These are phyloP conservation scores for Diaporthe citrichinensis DNA, from an alignment of 2,329 filamentous ascomycete species.

Conservation along the genomic window DNA sequence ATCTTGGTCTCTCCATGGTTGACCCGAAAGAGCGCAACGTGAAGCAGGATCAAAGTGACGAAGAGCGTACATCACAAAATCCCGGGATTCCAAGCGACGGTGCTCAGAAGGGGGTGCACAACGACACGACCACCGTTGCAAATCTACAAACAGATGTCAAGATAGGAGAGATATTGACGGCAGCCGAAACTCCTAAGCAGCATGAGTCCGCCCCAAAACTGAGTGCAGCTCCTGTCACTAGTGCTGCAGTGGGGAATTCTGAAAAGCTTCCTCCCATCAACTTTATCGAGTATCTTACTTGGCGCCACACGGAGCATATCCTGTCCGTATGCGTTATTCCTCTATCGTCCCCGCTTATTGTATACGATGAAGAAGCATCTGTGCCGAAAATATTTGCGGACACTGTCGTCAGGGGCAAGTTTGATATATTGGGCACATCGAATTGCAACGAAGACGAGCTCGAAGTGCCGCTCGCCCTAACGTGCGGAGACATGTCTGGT, in stretches of 20 bases:
- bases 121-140: accelerated
- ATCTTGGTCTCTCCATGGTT: neutral
- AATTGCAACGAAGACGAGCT: neutral
- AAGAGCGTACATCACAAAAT: neutral
- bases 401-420: too few relatives aligned
- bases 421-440: neutral
- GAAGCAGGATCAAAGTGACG: neutral
- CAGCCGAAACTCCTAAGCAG: neutral
- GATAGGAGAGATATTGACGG: neutral
- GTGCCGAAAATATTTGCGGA: too few relatives aligned
- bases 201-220: too few relatives aligned
- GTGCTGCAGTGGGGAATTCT: too few relatives aligned
- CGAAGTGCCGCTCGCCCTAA: neutral
- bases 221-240: too few relatives aligned
- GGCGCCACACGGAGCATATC: constrained; percentile 38
- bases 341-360: neutral
- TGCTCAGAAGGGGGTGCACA: neutral
- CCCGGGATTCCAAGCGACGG: neutral
- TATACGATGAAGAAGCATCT: too few relatives aligned
- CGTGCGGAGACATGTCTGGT: neutral
- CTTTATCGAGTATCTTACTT: constrained; percentile 22
- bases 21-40: neutral
- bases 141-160: neutral
- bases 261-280: neutral
- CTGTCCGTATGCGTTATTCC: constrained; percentile 31